Evolutionary conservation across 2,329 filamentous ascomycete species (phyloP), one percentile per base, ranked within the genome.

Genomic region (Hyphodiscus sp.): DNA sequence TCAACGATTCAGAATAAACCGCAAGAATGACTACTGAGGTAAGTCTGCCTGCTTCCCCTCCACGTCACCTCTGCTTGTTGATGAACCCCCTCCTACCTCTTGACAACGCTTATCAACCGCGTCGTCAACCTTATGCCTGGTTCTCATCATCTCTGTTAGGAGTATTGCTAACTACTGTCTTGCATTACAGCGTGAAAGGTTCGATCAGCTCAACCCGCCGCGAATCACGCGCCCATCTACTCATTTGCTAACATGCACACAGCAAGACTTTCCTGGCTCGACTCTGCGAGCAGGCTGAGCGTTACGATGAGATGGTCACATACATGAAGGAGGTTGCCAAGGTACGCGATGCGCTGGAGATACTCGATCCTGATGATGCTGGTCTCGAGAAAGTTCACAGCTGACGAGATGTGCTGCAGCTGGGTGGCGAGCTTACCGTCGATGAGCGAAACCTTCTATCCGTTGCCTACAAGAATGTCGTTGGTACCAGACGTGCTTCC

Each of bases 311-410:
- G 80, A 97, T 97, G 92, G 92, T 97, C 68, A 91, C 86, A 72
- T 96, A 92, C 81, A 97, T 97, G 94, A 97, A 97, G 89, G 91
- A 96, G 87, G 92, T 97, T 70, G 92, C 92, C 76, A 95, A 96
- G 80, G 85, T 87, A 83, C 51, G 63, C 58, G 48, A 59, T 56
- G 20, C 45, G 41, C 45, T 68, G 38, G 19, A 19, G 26, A n/a
- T 20, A 71, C 67, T 52, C 62, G 45, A 46, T 55, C 51, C 43
- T 49, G 47, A 52, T 50, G 46, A 19, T 46, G n/a, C 41, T 45
- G 29, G 50, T 44, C 23, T n/a, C 42, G 47, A 51, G 47, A 51
- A 53, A 45, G 46, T 26, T 47, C 45, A 50, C 30, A 52, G 54
- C 60, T 62, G 56, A 68, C 61, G 46, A 56, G 52, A 59, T 51